Evolutionary conservation across 2,329 filamentous ascomycete genomes (phyloP).

Genomic region (Chaetothyriales sp.): DNA sequence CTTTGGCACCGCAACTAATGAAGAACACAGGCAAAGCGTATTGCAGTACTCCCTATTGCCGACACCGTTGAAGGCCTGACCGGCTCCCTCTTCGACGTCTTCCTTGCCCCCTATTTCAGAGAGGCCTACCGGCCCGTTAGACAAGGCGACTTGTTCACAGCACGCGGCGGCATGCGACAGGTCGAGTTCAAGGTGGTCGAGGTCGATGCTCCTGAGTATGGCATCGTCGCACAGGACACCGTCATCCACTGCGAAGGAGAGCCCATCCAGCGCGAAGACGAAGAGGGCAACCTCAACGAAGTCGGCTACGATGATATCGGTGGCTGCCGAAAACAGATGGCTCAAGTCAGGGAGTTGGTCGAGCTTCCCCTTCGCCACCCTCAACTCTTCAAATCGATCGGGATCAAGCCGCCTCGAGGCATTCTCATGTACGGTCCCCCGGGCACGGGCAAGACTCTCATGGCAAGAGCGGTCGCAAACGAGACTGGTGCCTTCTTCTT

Average conservation of each 20-base stretch:
- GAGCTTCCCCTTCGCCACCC: constrained; percentile 93
- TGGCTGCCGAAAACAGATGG: constrained; percentile 99
- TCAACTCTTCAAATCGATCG: constrained; percentile 98
- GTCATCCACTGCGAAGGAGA: constrained; percentile 98
- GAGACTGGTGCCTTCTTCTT: constrained; percentile 99
- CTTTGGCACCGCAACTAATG: constrained; percentile 1
- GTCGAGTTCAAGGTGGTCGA: constrained; percentile 99
- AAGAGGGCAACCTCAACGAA: constrained; percentile 98
- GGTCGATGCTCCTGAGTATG: constrained; percentile 95
- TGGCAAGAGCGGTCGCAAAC: constrained; percentile 97
- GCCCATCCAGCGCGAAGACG: constrained; percentile 91
- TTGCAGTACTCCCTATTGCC: constrained; percentile 93
- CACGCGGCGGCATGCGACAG: constrained; percentile 94
- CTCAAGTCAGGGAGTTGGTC: constrained; percentile 96
- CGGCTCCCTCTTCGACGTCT: constrained; percentile 95
- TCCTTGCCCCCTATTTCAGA: constrained; percentile 98
- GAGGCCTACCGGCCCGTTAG: constrained; percentile 95
- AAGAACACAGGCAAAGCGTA: constrained; percentile 71
- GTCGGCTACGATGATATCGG: constrained; percentile 99
- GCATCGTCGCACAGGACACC: constrained; percentile 96
- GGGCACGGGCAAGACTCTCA: constrained; percentile 97
- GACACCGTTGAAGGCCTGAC: constrained; percentile 97
- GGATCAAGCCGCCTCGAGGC: constrained; percentile 97
- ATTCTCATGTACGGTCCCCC: constrained; percentile 93
- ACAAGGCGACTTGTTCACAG: constrained; percentile 95